Evolutionary conservation across 2,329 filamentous ascomycete genomes (phyloP).

Genomic region (Hypoxylon sp.): DNA sequence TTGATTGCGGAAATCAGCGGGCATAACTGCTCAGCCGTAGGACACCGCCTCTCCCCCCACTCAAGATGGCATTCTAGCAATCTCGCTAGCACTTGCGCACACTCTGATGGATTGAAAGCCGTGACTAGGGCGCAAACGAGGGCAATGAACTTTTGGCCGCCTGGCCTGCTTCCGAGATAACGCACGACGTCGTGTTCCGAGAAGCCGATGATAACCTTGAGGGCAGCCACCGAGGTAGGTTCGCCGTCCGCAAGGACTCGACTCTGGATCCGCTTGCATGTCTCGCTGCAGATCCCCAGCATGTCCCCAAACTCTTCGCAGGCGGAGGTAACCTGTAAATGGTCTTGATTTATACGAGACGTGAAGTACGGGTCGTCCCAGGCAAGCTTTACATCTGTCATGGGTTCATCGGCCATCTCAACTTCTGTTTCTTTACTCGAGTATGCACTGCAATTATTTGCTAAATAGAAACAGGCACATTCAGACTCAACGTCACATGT

Average conservation of each 20-base stretch:
- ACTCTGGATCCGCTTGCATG: conserved; percentile 16
- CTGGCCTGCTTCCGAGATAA: conserved; percentile 7
- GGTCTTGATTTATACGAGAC: neutral
- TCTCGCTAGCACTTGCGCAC: conserved; percentile 13
- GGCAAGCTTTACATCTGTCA: neutral
- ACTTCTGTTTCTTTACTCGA: neutral
- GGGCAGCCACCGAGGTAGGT: neutral
- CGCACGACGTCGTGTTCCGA: conserved; percentile 3
- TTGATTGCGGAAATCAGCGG: conserved; percentile 19
- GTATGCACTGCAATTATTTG: neutral
- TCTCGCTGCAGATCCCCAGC: conserved; percentile 25
- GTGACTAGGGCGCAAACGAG: conserved; percentile 26
- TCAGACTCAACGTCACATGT: neutral
- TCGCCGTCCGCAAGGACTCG: neutral
- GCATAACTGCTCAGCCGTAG: conserved; percentile 16
- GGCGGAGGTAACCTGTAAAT: neutral
- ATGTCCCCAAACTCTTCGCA: conserved; percentile 23
- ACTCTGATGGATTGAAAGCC: conserved; percentile 23
- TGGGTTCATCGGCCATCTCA: conserved; percentile 17
- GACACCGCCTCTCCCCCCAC: neutral
- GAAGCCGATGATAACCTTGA: conserved; percentile 20
- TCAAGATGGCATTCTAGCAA: conserved; percentile 11
- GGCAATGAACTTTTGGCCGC: conserved; percentile 26
- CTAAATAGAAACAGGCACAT: neutral
- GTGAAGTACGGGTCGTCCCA: conserved; percentile 14